These are phyloP conservation scores for Aquanectria penicillioides DNA, from an alignment of 2,329 filamentous ascomycete genomes.

Conservation along the genomic window DNA sequence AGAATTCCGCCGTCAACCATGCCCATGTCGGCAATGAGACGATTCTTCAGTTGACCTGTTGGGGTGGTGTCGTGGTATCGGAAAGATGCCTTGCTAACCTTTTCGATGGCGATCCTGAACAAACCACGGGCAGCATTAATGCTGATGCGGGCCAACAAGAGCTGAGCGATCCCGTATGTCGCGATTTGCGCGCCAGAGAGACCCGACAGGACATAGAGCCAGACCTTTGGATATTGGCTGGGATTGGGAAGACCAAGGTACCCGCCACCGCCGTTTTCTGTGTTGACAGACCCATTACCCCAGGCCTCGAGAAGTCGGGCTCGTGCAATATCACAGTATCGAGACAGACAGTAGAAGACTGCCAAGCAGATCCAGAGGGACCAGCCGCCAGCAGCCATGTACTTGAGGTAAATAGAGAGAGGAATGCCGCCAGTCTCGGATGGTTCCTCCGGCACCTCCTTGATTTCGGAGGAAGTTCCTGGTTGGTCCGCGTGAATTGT, in stretches of 20 bases:
- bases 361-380: constrained; percentile 77
- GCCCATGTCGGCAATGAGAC: constrained; percentile 88
- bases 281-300: constrained; percentile 68
- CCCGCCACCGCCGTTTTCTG: constrained; percentile 8
- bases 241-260: constrained; percentile 67
- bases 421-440: constrained; percentile 75
- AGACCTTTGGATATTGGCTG: constrained; percentile 72
- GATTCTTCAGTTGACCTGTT: constrained; percentile 90
- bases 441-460: constrained; percentile 46
- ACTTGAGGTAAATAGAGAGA: constrained; percentile 81
- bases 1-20: constrained; percentile 90
- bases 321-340: constrained; percentile 71
- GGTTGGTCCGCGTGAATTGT: constrained; percentile 46
- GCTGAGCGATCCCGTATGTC: constrained; percentile 68
- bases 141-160: constrained; percentile 79
- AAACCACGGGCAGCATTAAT: constrained; percentile 81
- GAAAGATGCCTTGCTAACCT: constrained; percentile 83
- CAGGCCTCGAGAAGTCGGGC: constrained; percentile 88
- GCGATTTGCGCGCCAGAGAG: constrained; percentile 71
- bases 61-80: constrained; percentile 93
- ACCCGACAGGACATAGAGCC: constrained; percentile 76
- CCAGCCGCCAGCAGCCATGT: constrained; percentile 82
- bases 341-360: constrained; percentile 69
- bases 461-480: constrained; percentile 29
- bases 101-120: constrained; percentile 77